phyloP scores from a whole-genome alignment of 352 stramenopile species.

The Phytopythium sindhum region DNA sequence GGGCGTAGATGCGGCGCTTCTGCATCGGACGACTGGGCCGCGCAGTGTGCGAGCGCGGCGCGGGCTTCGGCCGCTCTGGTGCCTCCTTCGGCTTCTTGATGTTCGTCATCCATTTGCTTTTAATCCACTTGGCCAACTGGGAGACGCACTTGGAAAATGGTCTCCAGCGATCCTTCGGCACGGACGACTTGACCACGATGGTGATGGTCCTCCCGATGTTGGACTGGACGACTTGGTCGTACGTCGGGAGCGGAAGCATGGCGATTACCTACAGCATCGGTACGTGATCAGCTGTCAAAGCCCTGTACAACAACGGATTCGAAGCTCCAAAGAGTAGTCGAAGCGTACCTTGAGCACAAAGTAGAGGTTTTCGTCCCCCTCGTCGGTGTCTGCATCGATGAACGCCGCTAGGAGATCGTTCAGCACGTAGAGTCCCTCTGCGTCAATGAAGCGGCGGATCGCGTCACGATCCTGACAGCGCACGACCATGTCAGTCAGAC shows the following conservation, averaged over 20 bases:
- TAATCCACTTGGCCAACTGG: conserved; percentile 70
- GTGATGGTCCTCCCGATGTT: conserved; percentile 65
- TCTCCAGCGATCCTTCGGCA: conserved; percentile 28
- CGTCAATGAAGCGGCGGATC: conserved; percentile 57
- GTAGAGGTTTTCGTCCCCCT: conserved; percentile 14
- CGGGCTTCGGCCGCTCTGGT: conserved; percentile 2
- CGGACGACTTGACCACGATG: conserved; percentile 36
- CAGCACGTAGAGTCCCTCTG: conserved; percentile 50
- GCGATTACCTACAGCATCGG: conserved; percentile 50
- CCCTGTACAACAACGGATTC: background rate
- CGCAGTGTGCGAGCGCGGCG: conserved; percentile 4
- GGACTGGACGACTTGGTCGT: conserved; percentile 50
- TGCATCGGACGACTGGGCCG: conserved; percentile 14
- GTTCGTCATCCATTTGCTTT: conserved; percentile 53
- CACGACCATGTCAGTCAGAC: conserved; percentile 1
- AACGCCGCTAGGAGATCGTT: conserved; percentile 46
- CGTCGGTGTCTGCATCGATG: conserved; percentile 25
- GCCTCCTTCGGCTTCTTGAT: conserved; percentile 26
- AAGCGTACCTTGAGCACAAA: conserved; percentile 4
- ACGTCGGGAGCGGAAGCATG: conserved; percentile 62
- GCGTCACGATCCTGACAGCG: conserved; percentile 42
- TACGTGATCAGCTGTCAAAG: background rate
- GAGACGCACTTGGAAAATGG: conserved; percentile 39
- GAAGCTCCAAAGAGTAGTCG: background rate
- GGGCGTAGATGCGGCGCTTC: conserved; percentile 4